phyloP scores from a whole-genome alignment of 169 alveolate genomes.

The Plasmodium falciparum region DNA sequence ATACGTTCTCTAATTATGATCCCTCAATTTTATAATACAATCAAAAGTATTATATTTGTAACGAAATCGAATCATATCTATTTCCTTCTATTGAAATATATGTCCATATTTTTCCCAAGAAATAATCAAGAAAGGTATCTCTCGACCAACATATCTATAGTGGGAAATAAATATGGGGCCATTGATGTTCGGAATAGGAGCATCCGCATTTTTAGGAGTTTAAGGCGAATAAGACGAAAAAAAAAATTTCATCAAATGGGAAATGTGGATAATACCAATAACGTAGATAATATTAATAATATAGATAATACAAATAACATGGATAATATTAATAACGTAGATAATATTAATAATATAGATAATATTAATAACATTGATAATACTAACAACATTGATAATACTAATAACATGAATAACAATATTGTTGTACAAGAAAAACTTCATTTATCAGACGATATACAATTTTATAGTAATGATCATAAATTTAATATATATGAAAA shows the following conservation, averaged over 20 bases:
- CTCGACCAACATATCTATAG: slow-evolving; percentile 27
- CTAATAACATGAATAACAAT: not conserved
- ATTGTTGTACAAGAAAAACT: not conserved
- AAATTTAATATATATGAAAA: not conserved
- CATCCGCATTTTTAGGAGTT: slow-evolving; percentile 27
- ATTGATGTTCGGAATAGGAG: slow-evolving; percentile 55
- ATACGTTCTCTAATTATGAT: slow-evolving; percentile 35
- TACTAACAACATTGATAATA: not conserved
- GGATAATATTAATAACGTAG: too few species aligned
- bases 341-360: too few species aligned
- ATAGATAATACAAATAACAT: too few species aligned
- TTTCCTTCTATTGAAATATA: slow-evolving; percentile 21
- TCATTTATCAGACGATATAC: too few species aligned
- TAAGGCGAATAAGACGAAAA: slow-evolving; percentile 16
- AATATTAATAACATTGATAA: too few species aligned
- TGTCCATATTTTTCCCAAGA: slow-evolving; percentile 44
- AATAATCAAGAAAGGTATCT: slow-evolving; percentile 25
- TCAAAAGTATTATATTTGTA: slow-evolving; percentile 16
- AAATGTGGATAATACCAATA: not conserved
- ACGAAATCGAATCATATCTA: slow-evolving; percentile 51
- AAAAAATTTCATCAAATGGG: not conserved
- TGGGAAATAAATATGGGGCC: slow-evolving; percentile 51
- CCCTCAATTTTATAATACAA: slow-evolving; percentile 43
- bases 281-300: too few species aligned
- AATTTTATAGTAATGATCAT: not conserved